phyloP scores from a whole-genome alignment of 108 stramenopile genomes.

The Conticribra guillardii region DNA sequence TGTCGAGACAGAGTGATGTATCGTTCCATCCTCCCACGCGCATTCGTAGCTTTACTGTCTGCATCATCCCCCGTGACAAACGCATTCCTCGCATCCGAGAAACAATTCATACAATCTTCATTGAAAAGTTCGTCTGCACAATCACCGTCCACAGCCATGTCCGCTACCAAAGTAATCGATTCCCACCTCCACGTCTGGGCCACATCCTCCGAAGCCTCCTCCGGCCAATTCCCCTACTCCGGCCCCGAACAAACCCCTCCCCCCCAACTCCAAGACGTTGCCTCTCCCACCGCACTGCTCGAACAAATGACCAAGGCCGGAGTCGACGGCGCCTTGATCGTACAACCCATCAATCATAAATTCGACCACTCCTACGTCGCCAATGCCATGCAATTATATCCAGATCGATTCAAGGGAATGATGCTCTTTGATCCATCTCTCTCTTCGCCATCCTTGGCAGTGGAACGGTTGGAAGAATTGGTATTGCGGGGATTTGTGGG shows the following conservation, averaged over 20 bases:
- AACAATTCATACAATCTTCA: background rate
- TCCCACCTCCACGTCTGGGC: constrained; percentile 92
- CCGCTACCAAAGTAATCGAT: constrained; percentile 58
- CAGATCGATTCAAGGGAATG: constrained; percentile 86
- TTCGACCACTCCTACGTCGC: constrained; percentile 87
- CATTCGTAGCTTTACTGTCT: background rate
- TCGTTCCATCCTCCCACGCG: background rate
- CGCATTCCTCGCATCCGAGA: background rate
- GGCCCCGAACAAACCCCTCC: constrained; percentile 68
- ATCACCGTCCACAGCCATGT: constrained; percentile 8
- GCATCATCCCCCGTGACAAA: background rate
- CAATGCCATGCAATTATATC: constrained; percentile 64
- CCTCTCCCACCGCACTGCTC: constrained; percentile 57
- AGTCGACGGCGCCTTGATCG: constrained; percentile 87
- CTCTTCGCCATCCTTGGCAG: constrained; percentile 63
- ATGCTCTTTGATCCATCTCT: constrained; percentile 77
- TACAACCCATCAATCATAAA: constrained; percentile 92
- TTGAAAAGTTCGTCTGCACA: no score
- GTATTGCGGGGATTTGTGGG: constrained; percentile 81
- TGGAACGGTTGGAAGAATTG: constrained; percentile 65
- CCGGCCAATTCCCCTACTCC: constrained; percentile 63
- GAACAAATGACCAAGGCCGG: constrained; percentile 70
- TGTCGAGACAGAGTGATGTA: no score
- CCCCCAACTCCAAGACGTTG: constrained; percentile 52
- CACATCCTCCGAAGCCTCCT: constrained; percentile 45